Evolutionary conservation across 768 basidiomycete species (phyloP).

Genomic region (Naganishia randhawae): DNA sequence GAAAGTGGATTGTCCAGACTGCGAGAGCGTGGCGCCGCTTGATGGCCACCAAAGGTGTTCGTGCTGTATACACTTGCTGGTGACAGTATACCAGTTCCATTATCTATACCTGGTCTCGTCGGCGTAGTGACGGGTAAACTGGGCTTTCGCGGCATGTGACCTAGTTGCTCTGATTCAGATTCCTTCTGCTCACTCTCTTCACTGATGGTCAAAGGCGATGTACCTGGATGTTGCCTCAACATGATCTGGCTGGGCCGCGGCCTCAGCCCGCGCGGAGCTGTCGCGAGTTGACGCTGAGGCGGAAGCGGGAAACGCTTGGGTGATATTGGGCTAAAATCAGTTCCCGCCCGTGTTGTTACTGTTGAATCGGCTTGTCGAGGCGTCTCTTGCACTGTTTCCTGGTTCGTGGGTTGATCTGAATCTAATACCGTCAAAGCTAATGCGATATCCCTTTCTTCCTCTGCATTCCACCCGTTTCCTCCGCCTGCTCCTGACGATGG

Average conservation of each 20-base stretch:
- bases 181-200: not conserved
- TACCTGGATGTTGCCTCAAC: not conserved
- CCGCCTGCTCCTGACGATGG: not conserved
- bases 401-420: not conserved
- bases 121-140: not conserved
- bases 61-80: constrained; percentile 17
- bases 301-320: constrained; percentile 5
- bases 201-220: not conserved
- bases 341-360: no score
- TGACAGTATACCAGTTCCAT: not conserved
- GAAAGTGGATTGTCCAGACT: not conserved
- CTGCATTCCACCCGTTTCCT: not conserved
- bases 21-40: no score
- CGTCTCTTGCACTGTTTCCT: not conserved
- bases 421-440: not conserved
- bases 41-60: constrained; percentile 1
- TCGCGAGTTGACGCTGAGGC: constrained; percentile 7
- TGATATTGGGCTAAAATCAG: not conserved
- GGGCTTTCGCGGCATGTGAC: not conserved
- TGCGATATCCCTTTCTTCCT: constrained; percentile 10
- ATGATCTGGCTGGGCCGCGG: not conserved
- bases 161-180: not conserved
- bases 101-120: not conserved
- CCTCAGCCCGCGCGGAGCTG: not conserved
- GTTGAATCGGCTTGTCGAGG: not conserved